phyloP scores from a whole-genome alignment of 352 stramenopile genomes.

The Discostella stelligera region DNA sequence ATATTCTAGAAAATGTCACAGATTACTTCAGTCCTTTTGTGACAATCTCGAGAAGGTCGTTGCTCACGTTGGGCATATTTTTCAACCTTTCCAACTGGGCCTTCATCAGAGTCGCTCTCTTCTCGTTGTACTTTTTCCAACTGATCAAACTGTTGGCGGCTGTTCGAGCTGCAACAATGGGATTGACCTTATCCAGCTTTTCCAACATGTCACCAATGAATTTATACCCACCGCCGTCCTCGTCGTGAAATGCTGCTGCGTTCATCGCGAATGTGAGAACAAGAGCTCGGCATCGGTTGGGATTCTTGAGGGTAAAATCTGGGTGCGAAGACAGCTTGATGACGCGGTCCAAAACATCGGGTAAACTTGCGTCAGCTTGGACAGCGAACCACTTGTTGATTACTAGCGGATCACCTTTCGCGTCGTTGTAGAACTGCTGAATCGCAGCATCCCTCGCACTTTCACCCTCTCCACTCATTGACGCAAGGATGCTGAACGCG shows the following conservation, averaged over 20 bases:
- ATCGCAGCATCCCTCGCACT: conserved; percentile 67
- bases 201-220: conserved; percentile 84
- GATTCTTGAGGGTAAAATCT: conserved; percentile 86
- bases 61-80: conserved; percentile 58
- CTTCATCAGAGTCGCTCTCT: conserved; percentile 80
- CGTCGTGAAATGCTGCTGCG: conserved; percentile 83
- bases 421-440: conserved; percentile 83
- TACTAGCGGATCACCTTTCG: conserved; percentile 79
- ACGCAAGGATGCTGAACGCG: conserved; percentile 75
- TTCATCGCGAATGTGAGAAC: conserved; percentile 83
- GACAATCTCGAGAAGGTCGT: conserved; percentile 79
- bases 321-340: conserved; percentile 73
- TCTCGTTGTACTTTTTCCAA: conserved; percentile 78
- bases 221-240: conserved; percentile 81
- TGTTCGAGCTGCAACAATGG: conserved; percentile 81
- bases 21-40: conserved; percentile 52
- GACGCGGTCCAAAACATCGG: conserved; percentile 75
- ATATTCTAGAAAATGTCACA: not conserved
- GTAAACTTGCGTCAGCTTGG: conserved; percentile 78
- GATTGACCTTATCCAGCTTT: conserved; percentile 84
- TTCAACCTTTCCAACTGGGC: conserved; percentile 69
- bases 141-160: conserved; percentile 74
- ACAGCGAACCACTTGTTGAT: conserved; percentile 87
- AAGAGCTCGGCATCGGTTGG: conserved; percentile 84
- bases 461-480: conserved; percentile 73